Evolutionary conservation across 176 grass and related monocot species (phyloP).

Genomic region (Dendrocalamus sinicus): DNA sequence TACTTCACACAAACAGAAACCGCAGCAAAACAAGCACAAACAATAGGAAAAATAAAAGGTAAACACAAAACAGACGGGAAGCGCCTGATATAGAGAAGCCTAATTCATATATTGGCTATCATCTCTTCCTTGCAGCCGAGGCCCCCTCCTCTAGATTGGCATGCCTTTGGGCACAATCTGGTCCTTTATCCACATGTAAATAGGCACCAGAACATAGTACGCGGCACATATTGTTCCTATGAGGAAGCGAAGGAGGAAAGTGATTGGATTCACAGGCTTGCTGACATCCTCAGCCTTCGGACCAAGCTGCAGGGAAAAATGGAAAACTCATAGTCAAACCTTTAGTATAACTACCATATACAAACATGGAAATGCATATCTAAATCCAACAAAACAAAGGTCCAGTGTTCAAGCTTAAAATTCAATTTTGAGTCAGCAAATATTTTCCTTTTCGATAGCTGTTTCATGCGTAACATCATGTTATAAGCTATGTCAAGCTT

Average conservation of each 20-base stretch:
- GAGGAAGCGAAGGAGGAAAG: constrained; percentile 72
- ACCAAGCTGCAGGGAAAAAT: constrained; percentile 64
- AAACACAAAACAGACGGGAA: constrained; percentile 41
- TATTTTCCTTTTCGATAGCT: background rate
- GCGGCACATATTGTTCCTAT: constrained; percentile 73
- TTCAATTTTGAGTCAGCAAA: background rate
- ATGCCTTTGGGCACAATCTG: constrained; percentile 90
- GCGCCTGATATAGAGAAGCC: constrained; percentile 55
- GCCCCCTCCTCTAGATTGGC: constrained; percentile 63
- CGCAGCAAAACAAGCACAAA: constrained; percentile 29
- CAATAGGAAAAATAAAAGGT: constrained; percentile 31
- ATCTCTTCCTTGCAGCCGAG: constrained; percentile 34
- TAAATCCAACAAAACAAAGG: background rate
- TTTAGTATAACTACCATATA: background rate
- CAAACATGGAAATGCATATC: background rate
- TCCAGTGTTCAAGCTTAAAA: background rate
- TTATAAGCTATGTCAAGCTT: no score
- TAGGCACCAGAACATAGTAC: constrained; percentile 90
- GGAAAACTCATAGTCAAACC: background rate
- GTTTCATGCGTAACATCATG: no score
- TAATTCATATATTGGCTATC: constrained; percentile 44
- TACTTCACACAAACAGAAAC: constrained; percentile 35
- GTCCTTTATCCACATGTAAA: constrained; percentile 99
- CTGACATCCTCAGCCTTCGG: constrained; percentile 84
- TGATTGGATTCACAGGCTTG: constrained; percentile 76